Evolutionary conservation across 306 rosid genomes (phyloP).

Genomic region (Quercus suber): DNA sequence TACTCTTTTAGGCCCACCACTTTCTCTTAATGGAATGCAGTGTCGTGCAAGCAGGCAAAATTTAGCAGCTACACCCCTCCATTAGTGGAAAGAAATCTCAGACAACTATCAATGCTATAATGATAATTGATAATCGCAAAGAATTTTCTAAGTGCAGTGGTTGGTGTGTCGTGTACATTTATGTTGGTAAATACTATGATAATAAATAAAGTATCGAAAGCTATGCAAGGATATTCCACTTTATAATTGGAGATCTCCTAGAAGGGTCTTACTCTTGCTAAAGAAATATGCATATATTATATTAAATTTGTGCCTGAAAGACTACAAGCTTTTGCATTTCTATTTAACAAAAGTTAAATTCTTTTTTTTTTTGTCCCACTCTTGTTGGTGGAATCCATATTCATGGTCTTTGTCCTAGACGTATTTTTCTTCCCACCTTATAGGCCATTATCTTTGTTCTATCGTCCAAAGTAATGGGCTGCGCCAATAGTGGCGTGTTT

Average conservation of each 20-base stretch:
- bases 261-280: conserved; percentile 15
- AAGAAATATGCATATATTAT: no score
- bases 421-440: conserved; percentile 5
- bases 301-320: conserved; percentile 10
- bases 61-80: conserved; percentile 28
- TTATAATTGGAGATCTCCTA: conserved; percentile 21
- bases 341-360: background rate
- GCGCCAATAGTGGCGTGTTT: conserved; percentile 21
- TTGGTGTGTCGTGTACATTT: conserved; percentile 11
- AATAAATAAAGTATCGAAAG: conserved; percentile 13
- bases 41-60: conserved; percentile 14
- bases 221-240: conserved; percentile 23
- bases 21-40: conserved; percentile 29
- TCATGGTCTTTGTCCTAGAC: conserved; percentile 28
- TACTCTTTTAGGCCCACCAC: conserved; percentile 20
- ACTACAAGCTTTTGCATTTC: conserved; percentile 16
- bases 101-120: background rate
- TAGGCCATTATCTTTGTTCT: conserved; percentile 23
- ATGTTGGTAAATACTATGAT: conserved; percentile 2
- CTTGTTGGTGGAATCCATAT: conserved; percentile 25
- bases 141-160: conserved; percentile 1
- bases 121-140: conserved; percentile 25
- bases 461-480: conserved; percentile 28
- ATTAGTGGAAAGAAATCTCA: conserved; percentile 36
- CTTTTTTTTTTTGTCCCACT: conserved; percentile 26